Percentiles rank a stretch among this genome's conserved stretches.
Evolutionary conservation across 2,329 filamentous ascomycete genomes (phyloP).

Genomic region (Hansfordia pulvinata): DNA sequence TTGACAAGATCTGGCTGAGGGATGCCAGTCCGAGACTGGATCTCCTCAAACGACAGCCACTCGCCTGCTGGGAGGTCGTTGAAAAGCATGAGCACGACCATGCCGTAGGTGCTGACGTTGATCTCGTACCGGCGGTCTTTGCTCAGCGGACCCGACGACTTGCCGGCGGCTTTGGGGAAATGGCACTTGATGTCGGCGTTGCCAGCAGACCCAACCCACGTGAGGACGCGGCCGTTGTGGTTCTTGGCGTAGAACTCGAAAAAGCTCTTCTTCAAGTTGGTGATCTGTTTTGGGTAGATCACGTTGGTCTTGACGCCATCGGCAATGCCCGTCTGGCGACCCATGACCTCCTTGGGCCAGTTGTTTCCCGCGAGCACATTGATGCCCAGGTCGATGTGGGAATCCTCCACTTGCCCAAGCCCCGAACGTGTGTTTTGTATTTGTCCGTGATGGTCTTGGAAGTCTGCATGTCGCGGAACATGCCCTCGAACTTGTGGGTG

Average conservation of each 20-base stretch:
- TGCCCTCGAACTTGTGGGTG: conserved; percentile 83
- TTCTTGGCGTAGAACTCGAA: conserved; percentile 79
- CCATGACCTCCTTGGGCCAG: conserved; percentile 88
- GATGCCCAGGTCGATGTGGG: conserved; percentile 66
- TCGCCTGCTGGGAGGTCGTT: conserved; percentile 53
- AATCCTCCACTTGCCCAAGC: conserved; percentile 37
- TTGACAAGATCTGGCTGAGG: conserved; percentile 59
- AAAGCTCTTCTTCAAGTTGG: conserved; percentile 68
- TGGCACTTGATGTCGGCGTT: conserved; percentile 76
- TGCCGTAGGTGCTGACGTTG: conserved; percentile 83
- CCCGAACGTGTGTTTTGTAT: conserved; percentile 56
- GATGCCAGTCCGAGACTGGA: conserved; percentile 72
- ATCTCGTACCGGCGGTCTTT: conserved; percentile 72
- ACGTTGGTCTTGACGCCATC: conserved; percentile 35
- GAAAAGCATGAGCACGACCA: conserved; percentile 82
- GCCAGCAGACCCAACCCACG: conserved; percentile 61
- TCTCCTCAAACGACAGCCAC: conserved; percentile 55
- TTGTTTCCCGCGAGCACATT: conserved; percentile 85
- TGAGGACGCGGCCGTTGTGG: conserved; percentile 77
- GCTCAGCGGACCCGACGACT: conserved; percentile 45
- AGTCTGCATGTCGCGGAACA: conserved; percentile 93
- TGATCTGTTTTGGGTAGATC: conserved; percentile 63
- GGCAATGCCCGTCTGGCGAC: conserved; percentile 37
- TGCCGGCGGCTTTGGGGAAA: conserved; percentile 60
- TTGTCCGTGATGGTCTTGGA: conserved; percentile 69